Percentiles rank a stretch among this genome's conserved stretches.
These are phyloP conservation scores for Claviceps capensis DNA, from an alignment of 2,329 filamentous ascomycete genomes.

Conservation along the genomic window DNA sequence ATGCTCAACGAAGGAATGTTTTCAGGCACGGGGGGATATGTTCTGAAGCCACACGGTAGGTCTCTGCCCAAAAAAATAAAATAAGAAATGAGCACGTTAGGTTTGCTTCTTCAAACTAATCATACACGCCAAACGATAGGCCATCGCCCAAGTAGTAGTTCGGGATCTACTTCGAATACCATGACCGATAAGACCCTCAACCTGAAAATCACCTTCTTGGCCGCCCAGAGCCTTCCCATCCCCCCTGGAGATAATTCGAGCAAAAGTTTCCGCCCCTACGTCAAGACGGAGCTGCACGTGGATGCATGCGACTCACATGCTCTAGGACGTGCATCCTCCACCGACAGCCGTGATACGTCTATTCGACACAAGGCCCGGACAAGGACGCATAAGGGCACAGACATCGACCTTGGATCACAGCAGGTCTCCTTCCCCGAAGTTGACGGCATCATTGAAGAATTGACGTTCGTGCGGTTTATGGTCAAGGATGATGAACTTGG, in stretches of 20 bases:
- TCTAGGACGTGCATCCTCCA: slow-evolving; percentile 20
- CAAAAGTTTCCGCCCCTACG: slow-evolving; percentile 58
- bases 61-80: background rate
- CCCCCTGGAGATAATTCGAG: slow-evolving; percentile 36
- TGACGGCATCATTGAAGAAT: slow-evolving; percentile 47
- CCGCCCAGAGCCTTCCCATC: slow-evolving; percentile 62
- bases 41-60: slow-evolving; percentile 64
- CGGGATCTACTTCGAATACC: slow-evolving; percentile 12
- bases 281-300: slow-evolving; percentile 74
- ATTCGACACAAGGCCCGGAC: slow-evolving; percentile 45
- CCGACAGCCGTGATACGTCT: slow-evolving; percentile 25
- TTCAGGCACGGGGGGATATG: slow-evolving; percentile 66
- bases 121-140: slow-evolving; percentile 7
- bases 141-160: slow-evolving; percentile 16
- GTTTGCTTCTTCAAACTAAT: background rate
- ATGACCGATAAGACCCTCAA: slow-evolving; percentile 47
- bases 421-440: slow-evolving; percentile 42
- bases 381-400: slow-evolving; percentile 39
- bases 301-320: slow-evolving; percentile 44
- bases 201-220: slow-evolving; percentile 59
- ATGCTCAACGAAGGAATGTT: slow-evolving; percentile 97
- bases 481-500: slow-evolving; percentile 77
- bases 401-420: slow-evolving; percentile 50
- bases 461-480: slow-evolving; percentile 70
- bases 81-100: background rate